A percentile compares a stretch with the other conserved stretches of the same genome.
Evolutionary conservation across 495 filamentous ascomycete genomes (phyloP).

Genomic region (Endocarpon pusillum): DNA sequence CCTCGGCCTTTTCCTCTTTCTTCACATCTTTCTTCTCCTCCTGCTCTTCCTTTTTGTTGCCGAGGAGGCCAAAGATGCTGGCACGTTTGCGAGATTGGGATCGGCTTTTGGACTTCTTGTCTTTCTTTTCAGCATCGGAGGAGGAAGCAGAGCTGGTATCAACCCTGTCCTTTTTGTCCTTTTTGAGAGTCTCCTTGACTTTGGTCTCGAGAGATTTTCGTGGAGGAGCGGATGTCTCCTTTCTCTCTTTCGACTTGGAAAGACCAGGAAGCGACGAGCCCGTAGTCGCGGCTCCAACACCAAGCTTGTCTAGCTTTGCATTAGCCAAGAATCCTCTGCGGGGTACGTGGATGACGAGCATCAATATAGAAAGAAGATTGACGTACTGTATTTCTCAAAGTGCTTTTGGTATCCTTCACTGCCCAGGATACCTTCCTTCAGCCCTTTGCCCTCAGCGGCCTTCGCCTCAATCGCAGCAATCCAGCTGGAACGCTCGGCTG

Average conservation of each 20-base stretch:
- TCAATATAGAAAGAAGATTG: not conserved
- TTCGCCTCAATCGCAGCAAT: constrained; percentile 59
- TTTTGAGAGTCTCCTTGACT: constrained; percentile 30
- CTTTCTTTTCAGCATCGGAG: constrained; percentile 29
- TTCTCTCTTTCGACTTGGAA: too few relatives aligned
- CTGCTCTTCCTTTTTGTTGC: constrained; percentile 58
- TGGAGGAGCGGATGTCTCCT: constrained; percentile 25
- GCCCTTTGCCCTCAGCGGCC: constrained; percentile 58
- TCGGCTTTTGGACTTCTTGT: constrained; percentile 37
- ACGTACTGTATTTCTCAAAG: constrained; percentile 46
- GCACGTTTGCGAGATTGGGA: constrained; percentile 77
- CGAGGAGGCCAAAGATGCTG: constrained; percentile 63
- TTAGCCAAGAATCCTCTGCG: constrained; percentile 5
- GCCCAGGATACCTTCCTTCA: constrained; percentile 46
- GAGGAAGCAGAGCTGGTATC: constrained; percentile 20
- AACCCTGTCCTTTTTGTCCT: constrained; percentile 25
- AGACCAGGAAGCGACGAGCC: too few relatives aligned
- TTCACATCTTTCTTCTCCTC: constrained; percentile 38
- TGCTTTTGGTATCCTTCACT: constrained; percentile 67
- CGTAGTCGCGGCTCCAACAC: constrained; percentile 21
- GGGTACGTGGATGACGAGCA: too few relatives aligned
- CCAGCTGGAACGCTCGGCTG: constrained; percentile 81
- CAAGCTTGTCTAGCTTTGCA: constrained; percentile 31
- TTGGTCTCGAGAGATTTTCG: too few relatives aligned
- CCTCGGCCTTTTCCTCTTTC: constrained; percentile 33